Evolutionary conservation across 108 stramenopile genomes (phyloP).

Genomic region (Pinguiococcus pyrenoidosus): DNA sequence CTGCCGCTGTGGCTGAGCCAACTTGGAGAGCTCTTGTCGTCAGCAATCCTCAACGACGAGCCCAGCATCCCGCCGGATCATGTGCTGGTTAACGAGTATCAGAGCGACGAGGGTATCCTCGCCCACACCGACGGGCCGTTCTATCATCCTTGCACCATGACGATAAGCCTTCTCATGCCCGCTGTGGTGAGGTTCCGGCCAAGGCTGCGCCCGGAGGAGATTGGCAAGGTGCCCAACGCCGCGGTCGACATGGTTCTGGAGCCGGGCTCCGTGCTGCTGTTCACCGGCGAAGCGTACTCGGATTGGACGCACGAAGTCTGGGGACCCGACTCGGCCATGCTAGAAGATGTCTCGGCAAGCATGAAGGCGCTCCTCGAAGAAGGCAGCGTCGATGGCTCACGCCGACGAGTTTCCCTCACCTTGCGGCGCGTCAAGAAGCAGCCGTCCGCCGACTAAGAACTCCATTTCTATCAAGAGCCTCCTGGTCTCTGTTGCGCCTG

Average conservation of each 20-base stretch:
- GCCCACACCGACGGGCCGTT: conserved; percentile 32
- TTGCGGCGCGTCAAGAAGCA: no score
- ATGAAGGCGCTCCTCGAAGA: no score
- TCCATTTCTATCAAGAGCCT: no score
- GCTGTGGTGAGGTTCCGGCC: conserved; percentile 17
- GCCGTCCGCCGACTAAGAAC: no score
- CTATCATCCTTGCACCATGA: conserved; percentile 16
- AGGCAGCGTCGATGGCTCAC: no score
- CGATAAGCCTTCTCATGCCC: conserved; percentile 15
- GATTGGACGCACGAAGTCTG: not conserved
- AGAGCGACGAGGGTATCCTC: conserved; percentile 1
- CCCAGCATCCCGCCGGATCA: conserved; percentile 17
- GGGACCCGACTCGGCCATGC: no score
- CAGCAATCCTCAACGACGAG: conserved; percentile 2
- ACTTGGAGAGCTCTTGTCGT: conserved; percentile 7
- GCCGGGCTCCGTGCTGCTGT: not conserved
- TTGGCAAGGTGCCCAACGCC: conserved; percentile 1
- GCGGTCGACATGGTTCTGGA: not conserved
- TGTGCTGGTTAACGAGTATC: conserved; percentile 11
- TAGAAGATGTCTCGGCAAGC: no score
- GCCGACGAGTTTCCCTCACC: no score
- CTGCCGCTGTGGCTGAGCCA: conserved; percentile 19
- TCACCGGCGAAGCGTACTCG: not conserved
- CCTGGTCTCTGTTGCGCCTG: no score
- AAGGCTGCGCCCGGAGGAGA: conserved; percentile 1